Percentiles rank a stretch among this genome's conserved stretches.
Evolutionary conservation across 768 basidiomycete species (phyloP).

Genomic region (Daedaleopsis sinensis): DNA sequence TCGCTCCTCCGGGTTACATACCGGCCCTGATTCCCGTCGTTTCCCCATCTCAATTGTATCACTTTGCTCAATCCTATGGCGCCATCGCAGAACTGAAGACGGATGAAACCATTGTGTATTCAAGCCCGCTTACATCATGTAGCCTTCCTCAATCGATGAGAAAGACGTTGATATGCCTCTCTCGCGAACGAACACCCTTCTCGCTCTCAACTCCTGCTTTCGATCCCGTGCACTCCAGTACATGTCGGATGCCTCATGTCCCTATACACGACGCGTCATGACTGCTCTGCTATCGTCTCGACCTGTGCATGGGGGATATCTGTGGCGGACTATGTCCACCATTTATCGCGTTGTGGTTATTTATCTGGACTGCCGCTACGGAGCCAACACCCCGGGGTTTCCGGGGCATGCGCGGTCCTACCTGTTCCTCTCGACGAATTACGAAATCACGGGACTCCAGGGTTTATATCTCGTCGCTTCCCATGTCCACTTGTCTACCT

Average conservation of each 20-base stretch:
- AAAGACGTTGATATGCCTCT: neutral
- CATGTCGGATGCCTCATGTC: slow-evolving; percentile 15
- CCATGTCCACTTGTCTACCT: neutral
- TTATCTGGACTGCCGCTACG: neutral
- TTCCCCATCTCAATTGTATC: slow-evolving; percentile 9
- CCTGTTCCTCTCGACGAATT: neutral
- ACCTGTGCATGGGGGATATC: neutral
- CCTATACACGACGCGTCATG: slow-evolving; percentile 16
- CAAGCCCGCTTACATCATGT: slow-evolving; percentile 22
- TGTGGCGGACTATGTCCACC: neutral
- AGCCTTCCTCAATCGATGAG: slow-evolving; percentile 7
- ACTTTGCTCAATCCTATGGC: slow-evolving; percentile 7
- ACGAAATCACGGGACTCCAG: neutral
- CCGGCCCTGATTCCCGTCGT: neutral
- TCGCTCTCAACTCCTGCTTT: neutral
- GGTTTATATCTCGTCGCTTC: neutral
- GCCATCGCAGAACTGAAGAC: slow-evolving; percentile 11
- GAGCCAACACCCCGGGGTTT: neutral
- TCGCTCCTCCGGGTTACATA: neutral
- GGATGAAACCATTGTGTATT: slow-evolving; percentile 19
- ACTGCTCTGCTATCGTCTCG: slow-evolving; percentile 2
- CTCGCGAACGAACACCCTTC: neutral
- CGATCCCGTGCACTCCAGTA: neutral
- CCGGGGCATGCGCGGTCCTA: neutral
- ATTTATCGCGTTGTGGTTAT: neutral